Conservation (phyloP, 768 basidiomycete genomes). For the Hirschioporus abietinus region DNA sequence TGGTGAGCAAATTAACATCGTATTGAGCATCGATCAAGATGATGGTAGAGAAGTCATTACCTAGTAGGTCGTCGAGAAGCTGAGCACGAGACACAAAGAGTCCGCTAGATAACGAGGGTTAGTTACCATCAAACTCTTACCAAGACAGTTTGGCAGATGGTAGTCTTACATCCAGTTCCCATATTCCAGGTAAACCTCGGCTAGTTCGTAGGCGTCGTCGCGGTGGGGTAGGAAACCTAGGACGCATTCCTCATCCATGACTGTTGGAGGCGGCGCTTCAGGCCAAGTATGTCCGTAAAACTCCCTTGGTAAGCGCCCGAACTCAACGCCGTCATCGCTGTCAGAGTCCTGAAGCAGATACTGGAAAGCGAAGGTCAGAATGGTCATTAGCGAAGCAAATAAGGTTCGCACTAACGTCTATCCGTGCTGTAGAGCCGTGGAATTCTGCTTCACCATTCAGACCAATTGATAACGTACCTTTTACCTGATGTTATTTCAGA, state of each 20-base stretch:
- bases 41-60: not conserved
- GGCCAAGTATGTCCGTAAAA: not conserved
- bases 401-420: conserved; percentile 44
- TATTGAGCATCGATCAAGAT: not conserved
- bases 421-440: conserved; percentile 60
- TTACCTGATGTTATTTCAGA: conserved; percentile 3
- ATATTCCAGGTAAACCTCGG: conserved; percentile 60
- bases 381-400: not conserved
- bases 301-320: not conserved
- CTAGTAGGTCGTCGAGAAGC: not conserved
- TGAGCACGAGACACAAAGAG: not conserved
- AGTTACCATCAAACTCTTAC: not conserved
- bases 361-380: not conserved
- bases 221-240: conserved; percentile 42
- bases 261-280: not conserved
- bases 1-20: not conserved
- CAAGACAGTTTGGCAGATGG: not conserved
- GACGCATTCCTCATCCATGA: not conserved
- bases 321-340: not conserved
- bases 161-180: conserved; percentile 32
- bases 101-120: conserved; percentile 4
- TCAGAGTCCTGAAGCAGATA: not conserved
- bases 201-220: conserved; percentile 54
- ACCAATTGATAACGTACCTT: conserved; percentile 57
- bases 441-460: conserved; percentile 49